phyloP scores from a whole-genome alignment of 345 rosid species.

The Eucalyptus erythrocorys region DNA sequence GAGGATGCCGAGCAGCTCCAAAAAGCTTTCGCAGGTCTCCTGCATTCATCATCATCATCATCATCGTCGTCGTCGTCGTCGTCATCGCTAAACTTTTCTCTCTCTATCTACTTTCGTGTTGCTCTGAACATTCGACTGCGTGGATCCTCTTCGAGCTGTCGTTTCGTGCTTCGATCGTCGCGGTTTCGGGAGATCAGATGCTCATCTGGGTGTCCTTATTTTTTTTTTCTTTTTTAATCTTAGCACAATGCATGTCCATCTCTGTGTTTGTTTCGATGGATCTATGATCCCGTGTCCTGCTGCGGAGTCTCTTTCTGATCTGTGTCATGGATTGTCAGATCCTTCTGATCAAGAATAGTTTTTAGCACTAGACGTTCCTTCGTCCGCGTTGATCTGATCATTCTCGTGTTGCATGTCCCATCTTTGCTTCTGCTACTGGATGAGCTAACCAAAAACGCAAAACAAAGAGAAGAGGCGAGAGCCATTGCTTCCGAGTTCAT shows the following conservation, averaged over 20 bases:
- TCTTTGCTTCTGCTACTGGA: neutral
- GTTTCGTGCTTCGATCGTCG: neutral
- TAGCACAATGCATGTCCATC: neutral
- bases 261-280: neutral
- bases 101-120: neutral
- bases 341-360: neutral
- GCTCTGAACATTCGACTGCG: neutral
- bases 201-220: neutral
- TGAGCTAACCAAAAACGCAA: neutral
- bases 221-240: neutral
- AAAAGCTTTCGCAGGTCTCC: slow-evolving; percentile 80
- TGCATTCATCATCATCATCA: neutral
- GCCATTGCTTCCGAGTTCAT: neutral
- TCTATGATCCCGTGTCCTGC: neutral
- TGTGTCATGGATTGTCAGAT: neutral
- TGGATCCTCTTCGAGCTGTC: neutral
- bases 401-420: neutral
- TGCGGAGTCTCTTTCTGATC: neutral
- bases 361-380: neutral
- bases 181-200: neutral
- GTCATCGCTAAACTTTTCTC: neutral
- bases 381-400: neutral
- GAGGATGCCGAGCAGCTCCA: slow-evolving; percentile 88
- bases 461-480: neutral
- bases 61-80: neutral